Percentiles rank a stretch among this genome's conserved stretches.
phyloP scores from a whole-genome alignment of 192 early-diverging fungal genomes.

The Gonapodya prolifera region DNA sequence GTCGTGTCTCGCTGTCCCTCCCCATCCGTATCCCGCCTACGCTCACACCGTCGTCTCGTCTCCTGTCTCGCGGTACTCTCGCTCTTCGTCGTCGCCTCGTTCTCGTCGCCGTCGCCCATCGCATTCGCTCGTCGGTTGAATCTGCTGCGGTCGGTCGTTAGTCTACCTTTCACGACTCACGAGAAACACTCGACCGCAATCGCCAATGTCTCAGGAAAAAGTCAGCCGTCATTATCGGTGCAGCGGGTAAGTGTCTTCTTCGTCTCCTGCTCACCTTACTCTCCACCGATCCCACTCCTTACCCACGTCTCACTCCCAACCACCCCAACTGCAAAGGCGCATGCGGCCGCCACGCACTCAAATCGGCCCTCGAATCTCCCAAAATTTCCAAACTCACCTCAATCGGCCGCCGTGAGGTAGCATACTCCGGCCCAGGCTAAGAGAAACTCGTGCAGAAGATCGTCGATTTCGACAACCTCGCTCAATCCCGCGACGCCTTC shows the following conservation, averaged over 20 bases:
- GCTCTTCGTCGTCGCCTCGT: too few relatives aligned
- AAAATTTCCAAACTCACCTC: slow-evolving; percentile 37
- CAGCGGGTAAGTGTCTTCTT: background rate
- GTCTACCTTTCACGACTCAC: too few relatives aligned
- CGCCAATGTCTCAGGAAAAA: too few relatives aligned
- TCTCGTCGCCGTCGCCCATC: too few relatives aligned
- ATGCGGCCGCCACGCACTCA: background rate
- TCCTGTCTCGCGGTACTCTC: too few relatives aligned
- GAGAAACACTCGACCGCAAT: too few relatives aligned
- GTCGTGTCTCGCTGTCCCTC: too few relatives aligned
- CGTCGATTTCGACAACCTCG: slow-evolving; percentile 63
- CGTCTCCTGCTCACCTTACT: too few relatives aligned
- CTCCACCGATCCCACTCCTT: background rate
- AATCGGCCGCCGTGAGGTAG: slow-evolving; percentile 33
- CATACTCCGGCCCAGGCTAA: slow-evolving; percentile 21
- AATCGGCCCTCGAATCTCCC: slow-evolving; percentile 17
- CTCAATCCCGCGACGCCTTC: slow-evolving; percentile 21
- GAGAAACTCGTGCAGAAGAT: slow-evolving; percentile 49
- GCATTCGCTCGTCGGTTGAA: too few relatives aligned
- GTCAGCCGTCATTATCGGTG: background rate
- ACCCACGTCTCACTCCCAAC: background rate
- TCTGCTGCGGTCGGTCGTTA: too few relatives aligned
- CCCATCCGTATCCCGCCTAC: too few relatives aligned
- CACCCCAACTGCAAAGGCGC: background rate
- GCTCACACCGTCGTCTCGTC: too few relatives aligned